Conservation (phyloP, 306 rosid genomes). For the Mucuna pruriens region DNA sequence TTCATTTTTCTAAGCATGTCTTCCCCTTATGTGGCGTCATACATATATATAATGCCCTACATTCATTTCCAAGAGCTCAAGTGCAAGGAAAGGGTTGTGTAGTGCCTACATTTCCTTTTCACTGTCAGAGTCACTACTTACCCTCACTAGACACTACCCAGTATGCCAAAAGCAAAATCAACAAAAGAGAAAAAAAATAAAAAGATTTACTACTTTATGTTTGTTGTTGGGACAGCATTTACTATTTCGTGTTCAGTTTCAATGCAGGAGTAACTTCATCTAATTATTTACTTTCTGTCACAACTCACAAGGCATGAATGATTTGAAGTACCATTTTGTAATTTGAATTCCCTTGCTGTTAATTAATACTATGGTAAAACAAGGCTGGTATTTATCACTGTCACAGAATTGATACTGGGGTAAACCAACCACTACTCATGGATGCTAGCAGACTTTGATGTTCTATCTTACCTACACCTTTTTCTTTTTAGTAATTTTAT, state of each 20-base stretch:
- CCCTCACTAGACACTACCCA: background rate
- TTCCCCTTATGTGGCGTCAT: background rate
- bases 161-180: slow-evolving; percentile 37
- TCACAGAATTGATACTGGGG: slow-evolving; percentile 21
- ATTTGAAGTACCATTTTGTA: slow-evolving; percentile 31
- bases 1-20: slow-evolving; percentile 32
- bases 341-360: slow-evolving; percentile 32
- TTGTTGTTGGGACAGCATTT: slow-evolving; percentile 42
- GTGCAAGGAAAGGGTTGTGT: slow-evolving; percentile 33
- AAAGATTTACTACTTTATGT: slow-evolving; percentile 42
- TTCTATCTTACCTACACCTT: slow-evolving; percentile 13
- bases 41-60: background rate
- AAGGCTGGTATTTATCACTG: slow-evolving; percentile 28
- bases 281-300: slow-evolving; percentile 31
- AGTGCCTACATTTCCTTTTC: slow-evolving; percentile 1
- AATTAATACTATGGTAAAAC: slow-evolving; percentile 26
- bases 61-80: slow-evolving; percentile 34
- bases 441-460: slow-evolving; percentile 21
- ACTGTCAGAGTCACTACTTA: slow-evolving; percentile 6
- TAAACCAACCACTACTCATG: slow-evolving; percentile 28
- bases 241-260: slow-evolving; percentile 30
- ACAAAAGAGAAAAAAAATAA: slow-evolving; percentile 5
- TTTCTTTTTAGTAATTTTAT: background rate
- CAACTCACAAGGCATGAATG: slow-evolving; percentile 46
- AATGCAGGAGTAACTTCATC: slow-evolving; percentile 9